Evolutionary conservation across 129 eudicot species (phyloP).

Genomic region (Helichrysum umbraculigerum): DNA sequence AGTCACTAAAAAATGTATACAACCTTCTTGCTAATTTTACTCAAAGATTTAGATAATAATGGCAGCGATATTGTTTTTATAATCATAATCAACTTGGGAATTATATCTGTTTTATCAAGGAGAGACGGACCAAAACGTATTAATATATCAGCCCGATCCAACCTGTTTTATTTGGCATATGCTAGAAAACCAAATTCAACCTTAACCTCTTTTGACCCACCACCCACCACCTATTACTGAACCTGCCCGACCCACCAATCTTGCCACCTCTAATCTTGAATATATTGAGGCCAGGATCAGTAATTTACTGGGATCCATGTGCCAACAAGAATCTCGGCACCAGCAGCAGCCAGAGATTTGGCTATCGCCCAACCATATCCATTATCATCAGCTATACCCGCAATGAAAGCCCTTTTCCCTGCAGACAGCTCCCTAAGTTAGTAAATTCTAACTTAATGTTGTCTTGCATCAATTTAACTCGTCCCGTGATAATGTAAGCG

Average conservation of each 20-base stretch:
- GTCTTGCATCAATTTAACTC: neutral
- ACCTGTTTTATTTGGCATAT: neutral
- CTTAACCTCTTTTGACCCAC: neutral
- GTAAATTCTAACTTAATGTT: neutral
- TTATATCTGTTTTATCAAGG: neutral
- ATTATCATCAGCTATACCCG: conserved; percentile 91
- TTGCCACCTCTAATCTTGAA: neutral
- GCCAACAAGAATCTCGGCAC: conserved; percentile 94
- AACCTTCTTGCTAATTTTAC: neutral
- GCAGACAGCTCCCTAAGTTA: conserved; percentile 9
- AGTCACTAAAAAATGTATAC: neutral
- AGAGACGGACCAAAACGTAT: neutral
- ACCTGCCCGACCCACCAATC: neutral
- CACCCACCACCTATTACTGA: too few species aligned
- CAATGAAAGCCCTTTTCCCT: conserved; percentile 92
- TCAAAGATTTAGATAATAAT: neutral
- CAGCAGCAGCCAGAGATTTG: conserved; percentile 89
- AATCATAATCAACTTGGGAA: neutral
- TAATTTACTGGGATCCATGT: conserved; percentile 76
- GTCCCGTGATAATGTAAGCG: too few species aligned
- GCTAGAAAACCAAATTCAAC: neutral
- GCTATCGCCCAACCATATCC: conserved; percentile 99
- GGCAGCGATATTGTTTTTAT: neutral
- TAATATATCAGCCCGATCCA: neutral
- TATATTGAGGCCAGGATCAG: neutral